Evolutionary conservation across 192 early-diverging fungal genomes (phyloP).

Genomic region (Rhizoclosmatium globosum): DNA sequence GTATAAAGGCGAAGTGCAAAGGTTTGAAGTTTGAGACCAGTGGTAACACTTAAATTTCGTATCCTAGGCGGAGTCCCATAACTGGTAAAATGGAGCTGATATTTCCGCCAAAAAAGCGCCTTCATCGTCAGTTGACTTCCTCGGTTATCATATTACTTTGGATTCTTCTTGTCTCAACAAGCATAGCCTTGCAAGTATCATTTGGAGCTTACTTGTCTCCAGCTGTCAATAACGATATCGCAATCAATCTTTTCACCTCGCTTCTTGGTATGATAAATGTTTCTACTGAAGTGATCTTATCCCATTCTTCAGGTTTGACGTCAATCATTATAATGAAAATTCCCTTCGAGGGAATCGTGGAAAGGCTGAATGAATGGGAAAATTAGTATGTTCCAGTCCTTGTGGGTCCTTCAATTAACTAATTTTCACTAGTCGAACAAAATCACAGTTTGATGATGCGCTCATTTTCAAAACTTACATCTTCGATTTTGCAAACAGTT

Average conservation of each 20-base stretch:
- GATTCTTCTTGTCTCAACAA: constrained; percentile 40
- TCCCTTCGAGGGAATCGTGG: constrained; percentile 41
- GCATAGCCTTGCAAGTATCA: constrained; percentile 53
- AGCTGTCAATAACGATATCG: constrained; percentile 32
- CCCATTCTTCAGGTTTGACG: constrained; percentile 33
- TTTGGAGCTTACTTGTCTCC: constrained; percentile 37
- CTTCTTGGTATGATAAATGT: constrained; percentile 47
- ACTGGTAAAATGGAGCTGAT: constrained; percentile 60
- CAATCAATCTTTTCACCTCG: constrained; percentile 46
- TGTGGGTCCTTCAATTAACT: background rate
- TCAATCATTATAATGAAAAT: constrained; percentile 34
- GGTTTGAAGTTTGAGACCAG: constrained; percentile 13
- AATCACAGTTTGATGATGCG: constrained; percentile 49
- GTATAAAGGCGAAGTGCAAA: constrained; percentile 40
- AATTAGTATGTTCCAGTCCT: constrained; percentile 46
- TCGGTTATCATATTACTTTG: constrained; percentile 51
- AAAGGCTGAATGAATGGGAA: constrained; percentile 58
- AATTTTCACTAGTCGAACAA: constrained; percentile 11
- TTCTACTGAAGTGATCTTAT: constrained; percentile 4
- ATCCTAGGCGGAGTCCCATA: constrained; percentile 43
- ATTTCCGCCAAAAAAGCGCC: constrained; percentile 51
- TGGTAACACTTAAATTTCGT: no score
- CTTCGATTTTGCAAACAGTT: constrained; percentile 69
- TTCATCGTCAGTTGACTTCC: constrained; percentile 50
- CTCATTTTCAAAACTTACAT: constrained; percentile 65